Conservation (phyloP, 169 alveolate genomes). For the Cardiosporidium cionae region DNA sequence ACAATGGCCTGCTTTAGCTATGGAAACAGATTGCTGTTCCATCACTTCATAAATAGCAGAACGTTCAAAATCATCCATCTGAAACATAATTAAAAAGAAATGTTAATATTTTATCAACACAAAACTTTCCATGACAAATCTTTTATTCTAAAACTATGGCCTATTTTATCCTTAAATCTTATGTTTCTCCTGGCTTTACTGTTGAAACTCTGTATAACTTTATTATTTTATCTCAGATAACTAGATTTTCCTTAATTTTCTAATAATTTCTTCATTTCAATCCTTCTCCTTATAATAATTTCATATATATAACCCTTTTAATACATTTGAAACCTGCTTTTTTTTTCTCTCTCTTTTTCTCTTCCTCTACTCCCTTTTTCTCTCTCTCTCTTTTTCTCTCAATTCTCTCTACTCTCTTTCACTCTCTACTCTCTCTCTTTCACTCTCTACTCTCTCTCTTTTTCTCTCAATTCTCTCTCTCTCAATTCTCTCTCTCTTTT, state of each 20-base stretch:
- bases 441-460: too few relatives aligned
- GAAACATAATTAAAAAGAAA: constrained; percentile 93
- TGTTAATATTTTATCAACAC: too few relatives aligned
- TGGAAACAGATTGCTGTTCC: constrained; percentile 98
- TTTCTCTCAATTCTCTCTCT: too few relatives aligned
- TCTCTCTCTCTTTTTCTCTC: not conserved
- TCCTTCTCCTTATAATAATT: not conserved
- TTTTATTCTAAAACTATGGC: too few relatives aligned
- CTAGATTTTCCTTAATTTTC: too few relatives aligned
- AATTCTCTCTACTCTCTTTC: constrained; percentile 62
- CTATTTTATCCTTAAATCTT: too few relatives aligned
- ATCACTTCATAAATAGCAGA: constrained; percentile 97
- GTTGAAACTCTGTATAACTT: too few relatives aligned
- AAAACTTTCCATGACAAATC: too few relatives aligned
- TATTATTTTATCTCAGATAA: too few relatives aligned
- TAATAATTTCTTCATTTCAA: not conserved
- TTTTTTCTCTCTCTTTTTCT: not conserved
- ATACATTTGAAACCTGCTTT: not conserved
- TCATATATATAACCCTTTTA: too few relatives aligned
- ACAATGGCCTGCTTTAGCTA: constrained; percentile 96
- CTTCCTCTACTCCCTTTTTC: not conserved
- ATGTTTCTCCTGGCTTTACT: too few relatives aligned
- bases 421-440: constrained; percentile 75
- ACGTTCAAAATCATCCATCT: constrained; percentile 85
- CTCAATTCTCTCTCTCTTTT: too few relatives aligned